Evolutionary conservation across 2,329 filamentous ascomycete species (phyloP), one percentile per base, ranked within the genome.

Genomic region (Aspergillus quadricinctus): DNA sequence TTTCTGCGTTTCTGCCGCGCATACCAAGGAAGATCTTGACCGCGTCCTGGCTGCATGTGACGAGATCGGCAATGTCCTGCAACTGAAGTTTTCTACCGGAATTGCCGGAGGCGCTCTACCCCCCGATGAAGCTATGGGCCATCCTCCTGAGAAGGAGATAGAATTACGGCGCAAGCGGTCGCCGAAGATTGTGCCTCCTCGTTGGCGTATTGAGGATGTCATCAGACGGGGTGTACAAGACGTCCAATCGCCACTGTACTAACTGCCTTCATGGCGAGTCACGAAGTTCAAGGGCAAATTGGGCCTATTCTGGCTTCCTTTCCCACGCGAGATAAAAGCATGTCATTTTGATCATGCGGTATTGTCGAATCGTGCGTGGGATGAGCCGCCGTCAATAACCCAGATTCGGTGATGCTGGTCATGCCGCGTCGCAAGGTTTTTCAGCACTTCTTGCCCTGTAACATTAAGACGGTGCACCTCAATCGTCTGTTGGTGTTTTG

Each of bases 11-110:
- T 96, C 92, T 3, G 87, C 94, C 2, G 91, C 94, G 1, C 94
- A 99, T 80, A 99, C 95, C 76, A 99, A 99, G 80, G 94, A 99
- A 51, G 94, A 99, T 72, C 83, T 99, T 67, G 94, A 99, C 74
- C 87, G 93, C 50, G 79, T 99, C 57, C 80, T 99, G 51, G 82
- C 85, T 4, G 94, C 94, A 17, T 97, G 93, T 68, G 91, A 97
- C 69, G 90, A 97, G 74, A 86, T 97, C 55, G 92, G 93, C 56
- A 90, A 96, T 63, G 83, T 96, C 23, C 79, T 99, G 55, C 92
- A 97, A 75, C 82, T 99, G 71, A 97, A 97, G 78, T 97, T 96
- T 77, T 96, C 92, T n/a, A 95, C 90, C 14, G 94, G 94, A 64
- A 85, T 97, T 67, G 93, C 94, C 11, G 94, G 94, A 62, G 94